Conservation (phyloP, 2,329 filamentous ascomycete genomes). For the Hirsutella rhossiliensis region DNA sequence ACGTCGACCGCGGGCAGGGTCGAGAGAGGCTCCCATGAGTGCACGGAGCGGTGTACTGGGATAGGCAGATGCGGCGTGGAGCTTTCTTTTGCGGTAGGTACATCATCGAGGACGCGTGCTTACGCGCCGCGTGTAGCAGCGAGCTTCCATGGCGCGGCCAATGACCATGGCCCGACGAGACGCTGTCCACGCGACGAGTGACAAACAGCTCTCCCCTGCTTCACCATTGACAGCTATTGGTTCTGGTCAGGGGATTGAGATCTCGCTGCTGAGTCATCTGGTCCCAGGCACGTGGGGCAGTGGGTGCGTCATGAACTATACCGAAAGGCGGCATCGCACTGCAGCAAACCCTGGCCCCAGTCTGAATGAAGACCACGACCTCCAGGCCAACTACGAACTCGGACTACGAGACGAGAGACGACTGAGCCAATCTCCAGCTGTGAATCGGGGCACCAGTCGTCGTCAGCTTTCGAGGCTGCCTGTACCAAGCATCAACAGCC, state of each 20-base stretch:
- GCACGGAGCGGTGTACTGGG: background rate
- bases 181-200: constrained; percentile 1
- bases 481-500: background rate
- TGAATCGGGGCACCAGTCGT: no score
- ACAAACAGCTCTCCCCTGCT: no score
- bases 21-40: background rate
- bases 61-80: background rate
- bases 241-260: no score
- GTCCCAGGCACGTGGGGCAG: constrained; percentile 20
- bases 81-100: background rate
- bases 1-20: background rate
- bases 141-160: constrained; percentile 5
- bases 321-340: no score
- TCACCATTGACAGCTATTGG: no score
- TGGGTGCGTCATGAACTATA: no score
- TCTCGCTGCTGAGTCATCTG: constrained; percentile 20
- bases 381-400: no score
- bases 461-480: background rate
- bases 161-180: constrained; percentile 8
- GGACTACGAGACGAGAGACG: background rate
- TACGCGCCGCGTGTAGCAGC: background rate
- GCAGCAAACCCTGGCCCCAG: no score
- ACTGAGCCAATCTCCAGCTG: background rate
- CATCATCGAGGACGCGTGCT: background rate
- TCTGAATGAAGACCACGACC: no score